Conservation (phyloP, 208 protist species). For the Crithidia brevicula region DNA sequence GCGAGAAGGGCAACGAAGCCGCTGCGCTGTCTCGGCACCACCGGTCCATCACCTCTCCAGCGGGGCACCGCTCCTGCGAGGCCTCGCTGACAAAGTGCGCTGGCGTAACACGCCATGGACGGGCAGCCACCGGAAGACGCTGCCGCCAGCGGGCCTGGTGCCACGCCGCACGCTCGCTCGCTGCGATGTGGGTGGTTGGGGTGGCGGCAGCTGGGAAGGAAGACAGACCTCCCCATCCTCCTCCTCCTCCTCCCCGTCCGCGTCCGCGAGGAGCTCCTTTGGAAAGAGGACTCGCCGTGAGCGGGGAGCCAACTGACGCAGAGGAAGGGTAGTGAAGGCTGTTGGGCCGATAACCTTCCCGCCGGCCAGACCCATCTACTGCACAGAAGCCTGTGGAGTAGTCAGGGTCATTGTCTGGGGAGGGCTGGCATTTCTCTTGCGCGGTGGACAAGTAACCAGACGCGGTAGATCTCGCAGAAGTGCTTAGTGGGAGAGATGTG, state of each 20-base stretch:
- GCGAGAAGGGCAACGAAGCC: neutral
- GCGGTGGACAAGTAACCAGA: constrained; percentile 11
- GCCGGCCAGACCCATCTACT: neutral
- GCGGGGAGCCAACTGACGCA: neutral
- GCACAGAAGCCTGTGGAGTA: constrained; percentile 19
- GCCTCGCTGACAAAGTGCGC: constrained; percentile 9
- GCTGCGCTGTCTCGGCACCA: constrained; percentile 33
- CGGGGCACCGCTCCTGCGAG: neutral
- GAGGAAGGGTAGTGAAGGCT: constrained; percentile 18
- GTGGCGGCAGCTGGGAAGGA: neutral
- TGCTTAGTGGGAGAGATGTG: neutral
- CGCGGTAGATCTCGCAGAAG: neutral
- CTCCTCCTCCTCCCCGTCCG: neutral
- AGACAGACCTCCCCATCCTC: neutral
- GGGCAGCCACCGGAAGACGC: constrained; percentile 13
- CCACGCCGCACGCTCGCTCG: constrained; percentile 26
- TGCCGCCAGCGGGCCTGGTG: constrained; percentile 40
- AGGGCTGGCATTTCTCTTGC: neutral
- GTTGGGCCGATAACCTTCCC: constrained; percentile 4
- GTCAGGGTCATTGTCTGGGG: constrained; percentile 10
- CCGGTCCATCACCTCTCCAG: constrained; percentile 10
- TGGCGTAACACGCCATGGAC: constrained; percentile 20
- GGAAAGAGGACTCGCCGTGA: neutral
- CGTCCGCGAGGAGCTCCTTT: neutral
- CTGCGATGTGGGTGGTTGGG: constrained; percentile 7